Conservation (phyloP, 495 filamentous ascomycete species). For the Staphylotrichum longicolle region DNA sequence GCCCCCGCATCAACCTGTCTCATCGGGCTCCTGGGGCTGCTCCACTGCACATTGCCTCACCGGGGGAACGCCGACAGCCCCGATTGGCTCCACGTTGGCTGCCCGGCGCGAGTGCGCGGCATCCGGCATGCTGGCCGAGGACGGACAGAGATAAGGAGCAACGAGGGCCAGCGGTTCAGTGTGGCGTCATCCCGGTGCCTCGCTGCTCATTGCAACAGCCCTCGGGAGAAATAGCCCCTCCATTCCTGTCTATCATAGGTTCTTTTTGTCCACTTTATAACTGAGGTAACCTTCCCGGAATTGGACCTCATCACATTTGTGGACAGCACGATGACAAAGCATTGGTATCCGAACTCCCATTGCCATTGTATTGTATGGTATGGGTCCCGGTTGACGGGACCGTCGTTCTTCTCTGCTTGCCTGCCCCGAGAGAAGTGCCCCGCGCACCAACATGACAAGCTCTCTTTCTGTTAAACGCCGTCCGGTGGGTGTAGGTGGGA, state of each 20-base stretch:
- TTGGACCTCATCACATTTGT: no score
- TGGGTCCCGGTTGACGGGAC: constrained; percentile 38
- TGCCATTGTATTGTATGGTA: constrained; percentile 13
- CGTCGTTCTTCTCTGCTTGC: constrained; percentile 17
- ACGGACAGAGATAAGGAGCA: neutral
- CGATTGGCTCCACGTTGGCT: constrained; percentile 4
- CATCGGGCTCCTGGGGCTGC: neutral
- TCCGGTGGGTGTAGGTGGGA: constrained; percentile 36
- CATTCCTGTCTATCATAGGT: no score
- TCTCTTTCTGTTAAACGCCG: constrained; percentile 35
- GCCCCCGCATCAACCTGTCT: neutral
- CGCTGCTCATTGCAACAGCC: neutral
- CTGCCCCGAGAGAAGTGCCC: constrained; percentile 18
- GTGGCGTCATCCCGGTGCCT: neutral
- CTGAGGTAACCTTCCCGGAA: no score
- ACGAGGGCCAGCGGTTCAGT: neutral
- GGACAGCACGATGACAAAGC: neutral
- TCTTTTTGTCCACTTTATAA: no score
- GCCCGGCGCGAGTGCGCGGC: neutral
- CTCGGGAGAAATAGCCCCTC: neutral
- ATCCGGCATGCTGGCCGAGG: neutral
- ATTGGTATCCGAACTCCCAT: neutral
- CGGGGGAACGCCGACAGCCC: neutral
- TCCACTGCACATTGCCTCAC: neutral
- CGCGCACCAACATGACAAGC: constrained; percentile 25